Evolutionary conservation across 305 asterid species (phyloP).

Genomic region (Plantago lanceolata): DNA sequence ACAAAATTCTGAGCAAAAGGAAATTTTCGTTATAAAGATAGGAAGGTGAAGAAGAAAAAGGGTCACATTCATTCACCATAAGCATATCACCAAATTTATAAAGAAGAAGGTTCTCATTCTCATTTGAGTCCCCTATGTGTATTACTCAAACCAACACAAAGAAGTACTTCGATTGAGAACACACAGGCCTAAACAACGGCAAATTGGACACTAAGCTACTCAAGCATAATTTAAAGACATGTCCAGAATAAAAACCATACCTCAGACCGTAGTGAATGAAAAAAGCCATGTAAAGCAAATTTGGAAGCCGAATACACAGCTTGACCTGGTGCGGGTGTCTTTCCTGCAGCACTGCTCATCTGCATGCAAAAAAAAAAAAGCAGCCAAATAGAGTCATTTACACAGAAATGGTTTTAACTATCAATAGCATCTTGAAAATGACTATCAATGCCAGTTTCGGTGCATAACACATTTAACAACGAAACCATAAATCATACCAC

Average conservation of each 20-base stretch:
- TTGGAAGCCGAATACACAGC: conserved; percentile 90
- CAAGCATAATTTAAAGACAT: conserved; percentile 7
- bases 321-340: conserved; percentile 92
- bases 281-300: conserved; percentile 81
- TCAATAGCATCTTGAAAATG: conserved; percentile 1
- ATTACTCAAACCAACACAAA: not conserved
- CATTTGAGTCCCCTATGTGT: not conserved
- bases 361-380: conserved; percentile 32
- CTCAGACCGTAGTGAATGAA: conserved; percentile 93
- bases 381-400: conserved; percentile 17
- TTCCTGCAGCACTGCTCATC: conserved; percentile 99
- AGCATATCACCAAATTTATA: too few relatives aligned
- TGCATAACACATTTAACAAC: conserved; percentile 12
- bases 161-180: conserved; percentile 4
- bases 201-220: conserved; percentile 7
- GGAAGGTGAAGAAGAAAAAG: conserved; percentile 7
- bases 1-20: not conserved
- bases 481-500: conserved; percentile 53
- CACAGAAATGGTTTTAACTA: conserved; percentile 6
- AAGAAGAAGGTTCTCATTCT: not conserved
- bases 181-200: conserved; percentile 11
- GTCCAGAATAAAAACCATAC: conserved; percentile 30
- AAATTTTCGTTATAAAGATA: conserved; percentile 4
- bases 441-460: not conserved
- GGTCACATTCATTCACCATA: too few relatives aligned